Evolutionary conservation across 805 yeast genomes (phyloP).

Genomic region (Groenewaldozyma tartarivorans): DNA sequence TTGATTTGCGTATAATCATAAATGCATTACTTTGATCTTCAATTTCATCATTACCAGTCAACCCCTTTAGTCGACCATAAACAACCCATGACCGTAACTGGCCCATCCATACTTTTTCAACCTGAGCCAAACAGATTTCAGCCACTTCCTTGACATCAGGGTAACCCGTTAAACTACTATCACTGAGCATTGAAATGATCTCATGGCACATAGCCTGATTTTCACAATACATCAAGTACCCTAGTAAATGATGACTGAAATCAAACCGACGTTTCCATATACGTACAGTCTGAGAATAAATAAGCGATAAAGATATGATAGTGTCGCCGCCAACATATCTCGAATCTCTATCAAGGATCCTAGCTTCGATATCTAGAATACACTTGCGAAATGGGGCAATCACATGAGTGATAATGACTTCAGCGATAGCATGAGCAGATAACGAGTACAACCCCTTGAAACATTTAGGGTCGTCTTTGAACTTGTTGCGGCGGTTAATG

Average conservation of each 20-base stretch:
- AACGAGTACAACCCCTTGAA: slow-evolving; percentile 9
- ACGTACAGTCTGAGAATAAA: slow-evolving; percentile 12
- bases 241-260: slow-evolving; percentile 11
- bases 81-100: slow-evolving; percentile 16
- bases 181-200: slow-evolving; percentile 11
- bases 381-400: slow-evolving; percentile 8
- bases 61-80: slow-evolving; percentile 12
- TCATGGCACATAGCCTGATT: slow-evolving; percentile 2
- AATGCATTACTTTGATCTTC: slow-evolving; percentile 11
- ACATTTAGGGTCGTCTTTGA: neutral
- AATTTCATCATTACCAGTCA: neutral
- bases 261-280: slow-evolving; percentile 14
- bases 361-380: slow-evolving; percentile 13
- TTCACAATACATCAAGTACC: slow-evolving; percentile 4
- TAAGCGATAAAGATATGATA: slow-evolving; percentile 11
- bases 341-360: slow-evolving; percentile 12
- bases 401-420: slow-evolving; percentile 2
- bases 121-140: slow-evolving; percentile 9
- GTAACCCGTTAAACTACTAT: slow-evolving; percentile 9
- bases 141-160: slow-evolving; percentile 7
- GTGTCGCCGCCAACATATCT: slow-evolving; percentile 14
- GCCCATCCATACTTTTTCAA: slow-evolving; percentile 15
- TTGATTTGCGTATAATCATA: slow-evolving; percentile 15
- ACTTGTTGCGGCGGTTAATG: too few species aligned
- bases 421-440: slow-evolving; percentile 9